Conservation (phyloP, 2,329 filamentous ascomycete species). For the Aspergillus fumigatiaffinis region DNA sequence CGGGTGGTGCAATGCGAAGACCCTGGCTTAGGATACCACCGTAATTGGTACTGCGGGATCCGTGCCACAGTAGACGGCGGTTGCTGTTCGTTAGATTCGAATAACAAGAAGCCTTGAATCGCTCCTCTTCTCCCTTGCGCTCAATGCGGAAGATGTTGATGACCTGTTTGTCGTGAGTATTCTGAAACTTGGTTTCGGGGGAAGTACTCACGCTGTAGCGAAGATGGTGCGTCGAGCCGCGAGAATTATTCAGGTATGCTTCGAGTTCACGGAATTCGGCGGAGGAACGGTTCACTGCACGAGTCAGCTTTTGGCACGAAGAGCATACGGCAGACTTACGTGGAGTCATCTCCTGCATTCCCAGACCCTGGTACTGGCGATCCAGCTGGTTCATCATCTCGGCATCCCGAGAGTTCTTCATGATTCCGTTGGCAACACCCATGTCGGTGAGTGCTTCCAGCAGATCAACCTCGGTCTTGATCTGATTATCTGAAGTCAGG, state of each 20-base stretch:
- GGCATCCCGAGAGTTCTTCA: constrained; percentile 61
- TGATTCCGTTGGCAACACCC: constrained; percentile 74
- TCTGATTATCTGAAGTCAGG: constrained; percentile 52
- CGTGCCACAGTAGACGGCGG: constrained; percentile 80
- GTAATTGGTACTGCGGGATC: constrained; percentile 77
- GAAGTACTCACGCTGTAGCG: constrained; percentile 28
- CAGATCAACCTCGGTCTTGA: constrained; percentile 75
- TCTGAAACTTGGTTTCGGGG: neutral
- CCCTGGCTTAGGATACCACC: constrained; percentile 85
- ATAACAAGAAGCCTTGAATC: constrained; percentile 59
- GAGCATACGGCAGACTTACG: constrained; percentile 24
- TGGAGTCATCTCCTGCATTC: constrained; percentile 71
- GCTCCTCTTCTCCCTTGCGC: constrained; percentile 65
- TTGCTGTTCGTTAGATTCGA: constrained; percentile 55
- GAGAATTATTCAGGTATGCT: constrained; percentile 64
- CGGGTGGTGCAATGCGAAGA: constrained; percentile 74
- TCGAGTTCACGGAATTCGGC: constrained; percentile 63
- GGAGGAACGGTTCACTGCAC: constrained; percentile 50
- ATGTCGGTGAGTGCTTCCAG: constrained; percentile 79
- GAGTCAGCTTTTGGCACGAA: constrained; percentile 9
- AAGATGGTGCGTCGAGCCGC: constrained; percentile 62
- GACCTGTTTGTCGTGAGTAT: constrained; percentile 38
- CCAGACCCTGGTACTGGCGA: constrained; percentile 66
- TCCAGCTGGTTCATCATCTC: constrained; percentile 63
- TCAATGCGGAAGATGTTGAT: constrained; percentile 80